Evolutionary conservation across 2,329 filamentous ascomycete species (phyloP).

Genomic region (Aspergillus thermomutatus): DNA sequence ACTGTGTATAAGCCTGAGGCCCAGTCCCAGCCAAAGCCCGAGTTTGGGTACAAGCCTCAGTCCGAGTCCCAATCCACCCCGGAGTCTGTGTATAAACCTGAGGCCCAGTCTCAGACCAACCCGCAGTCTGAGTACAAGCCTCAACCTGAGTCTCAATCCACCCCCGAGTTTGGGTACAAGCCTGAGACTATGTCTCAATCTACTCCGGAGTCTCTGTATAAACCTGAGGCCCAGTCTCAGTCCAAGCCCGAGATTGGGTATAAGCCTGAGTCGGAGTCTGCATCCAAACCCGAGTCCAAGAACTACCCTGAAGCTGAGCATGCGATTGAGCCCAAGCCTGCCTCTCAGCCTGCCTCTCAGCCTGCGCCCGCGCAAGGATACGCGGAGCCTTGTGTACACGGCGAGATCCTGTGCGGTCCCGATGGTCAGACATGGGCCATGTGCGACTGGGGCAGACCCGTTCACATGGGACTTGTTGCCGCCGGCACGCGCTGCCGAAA

Average conservation of each 20-base stretch:
- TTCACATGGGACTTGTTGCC: constrained; percentile 39
- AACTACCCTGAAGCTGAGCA: constrained; percentile 1
- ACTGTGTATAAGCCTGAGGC: not conserved
- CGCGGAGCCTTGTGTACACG: constrained; percentile 21
- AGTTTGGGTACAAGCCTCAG: not conserved
- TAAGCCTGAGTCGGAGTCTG: not conserved
- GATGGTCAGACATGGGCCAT: constrained; percentile 33
- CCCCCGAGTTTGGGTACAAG: not conserved
- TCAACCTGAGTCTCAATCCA: not conserved
- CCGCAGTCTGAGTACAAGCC: not conserved
- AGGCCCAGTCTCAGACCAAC: not conserved
- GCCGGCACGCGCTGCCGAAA: constrained; percentile 32
- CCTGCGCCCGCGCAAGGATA: not conserved
- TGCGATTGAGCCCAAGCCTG: constrained; percentile 5
- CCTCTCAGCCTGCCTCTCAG: constrained; percentile 5
- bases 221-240: not conserved
- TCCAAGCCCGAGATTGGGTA: not conserved
- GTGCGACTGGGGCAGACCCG: constrained; percentile 27
- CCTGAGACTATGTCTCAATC: not conserved
- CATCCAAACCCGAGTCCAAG: not conserved
- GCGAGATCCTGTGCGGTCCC: constrained; percentile 32
- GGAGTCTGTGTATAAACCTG: no score
- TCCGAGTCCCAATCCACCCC: no score
- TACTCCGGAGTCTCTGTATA: not conserved
- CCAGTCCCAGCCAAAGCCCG: not conserved